These are phyloP conservation scores for Logfia minima DNA, from an alignment of 129 eudicot species.

Conservation along the genomic window DNA sequence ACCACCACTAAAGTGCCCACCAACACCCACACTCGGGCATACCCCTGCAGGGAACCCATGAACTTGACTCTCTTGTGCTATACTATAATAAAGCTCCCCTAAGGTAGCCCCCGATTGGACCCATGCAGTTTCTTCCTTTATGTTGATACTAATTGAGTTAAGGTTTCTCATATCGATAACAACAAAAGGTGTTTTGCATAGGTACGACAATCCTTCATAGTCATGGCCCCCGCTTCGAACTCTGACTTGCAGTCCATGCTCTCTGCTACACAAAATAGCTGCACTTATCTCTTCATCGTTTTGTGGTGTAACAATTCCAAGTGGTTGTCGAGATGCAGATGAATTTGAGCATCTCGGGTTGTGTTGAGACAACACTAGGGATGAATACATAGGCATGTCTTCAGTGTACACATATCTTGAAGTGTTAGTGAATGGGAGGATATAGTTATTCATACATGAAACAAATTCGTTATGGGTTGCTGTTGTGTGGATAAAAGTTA, in stretches of 20 bases:
- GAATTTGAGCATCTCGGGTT: constrained; percentile 44
- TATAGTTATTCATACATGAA: constrained; percentile 25
- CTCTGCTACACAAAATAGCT: constrained; percentile 36
- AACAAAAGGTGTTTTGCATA: constrained; percentile 43
- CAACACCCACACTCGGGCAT: constrained; percentile 60
- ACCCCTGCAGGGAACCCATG: constrained; percentile 53
- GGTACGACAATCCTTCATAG: constrained; percentile 59
- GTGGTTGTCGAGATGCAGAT: constrained; percentile 25
- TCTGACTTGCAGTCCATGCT: constrained; percentile 38
- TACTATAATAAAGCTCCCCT: constrained; percentile 51
- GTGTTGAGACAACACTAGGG: constrained; percentile 44
- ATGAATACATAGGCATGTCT: constrained; percentile 31
- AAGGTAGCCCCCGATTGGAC: constrained; percentile 55
- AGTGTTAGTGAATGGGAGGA: constrained; percentile 1
- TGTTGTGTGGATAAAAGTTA: not conserved
- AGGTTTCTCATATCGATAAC: constrained; percentile 51
- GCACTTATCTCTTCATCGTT: constrained; percentile 35
- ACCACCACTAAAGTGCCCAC: constrained; percentile 69
- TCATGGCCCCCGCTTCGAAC: constrained; percentile 67
- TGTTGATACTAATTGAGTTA: constrained; percentile 32
- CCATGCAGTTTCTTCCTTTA: constrained; percentile 44
- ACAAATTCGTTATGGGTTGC: constrained; percentile 13
- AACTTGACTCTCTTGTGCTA: constrained; percentile 38
- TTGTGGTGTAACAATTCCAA: constrained; percentile 42
- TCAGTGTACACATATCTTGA: constrained; percentile 29